Conservation (phyloP, 164 flowering plant genomes). For the Vitis amurensis region DNA sequence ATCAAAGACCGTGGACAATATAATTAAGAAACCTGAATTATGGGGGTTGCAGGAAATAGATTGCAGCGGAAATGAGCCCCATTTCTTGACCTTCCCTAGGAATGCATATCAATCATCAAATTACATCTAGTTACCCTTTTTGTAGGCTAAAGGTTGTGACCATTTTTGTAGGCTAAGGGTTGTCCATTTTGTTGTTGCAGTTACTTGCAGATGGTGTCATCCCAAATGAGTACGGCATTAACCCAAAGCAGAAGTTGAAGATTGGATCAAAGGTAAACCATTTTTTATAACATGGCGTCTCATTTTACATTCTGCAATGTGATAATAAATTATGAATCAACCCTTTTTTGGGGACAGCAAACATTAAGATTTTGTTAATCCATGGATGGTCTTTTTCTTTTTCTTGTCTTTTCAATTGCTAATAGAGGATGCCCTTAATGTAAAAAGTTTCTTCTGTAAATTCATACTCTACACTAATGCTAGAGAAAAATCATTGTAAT, state of each 20-base stretch:
- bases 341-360: neutral
- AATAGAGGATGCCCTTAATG: too few species aligned
- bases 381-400: too few species aligned
- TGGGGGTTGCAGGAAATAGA: neutral
- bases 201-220: slow-evolving; percentile 98
- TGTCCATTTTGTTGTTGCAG: slow-evolving; percentile 41
- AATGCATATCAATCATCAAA: neutral
- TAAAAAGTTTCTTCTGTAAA: too few species aligned
- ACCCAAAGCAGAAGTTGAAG: slow-evolving; percentile 87
- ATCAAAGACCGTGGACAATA: neutral
- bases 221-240: slow-evolving; percentile 97
- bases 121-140: too few species aligned
- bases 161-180: neutral
- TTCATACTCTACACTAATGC: too few species aligned
- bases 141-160: too few species aligned
- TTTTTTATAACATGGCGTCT: neutral
- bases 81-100: neutral
- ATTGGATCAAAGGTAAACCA: slow-evolving; percentile 89
- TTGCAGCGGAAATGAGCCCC: neutral
- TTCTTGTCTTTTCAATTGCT: too few species aligned
- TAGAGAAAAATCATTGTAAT: too few species aligned
- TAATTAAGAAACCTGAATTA: neutral
- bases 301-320: neutral
- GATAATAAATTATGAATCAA: too few species aligned
- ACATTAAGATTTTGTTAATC: too few species aligned